Evolutionary conservation across 2,329 filamentous ascomycete species (phyloP).

Genomic region (Fusarium zealandicum): DNA sequence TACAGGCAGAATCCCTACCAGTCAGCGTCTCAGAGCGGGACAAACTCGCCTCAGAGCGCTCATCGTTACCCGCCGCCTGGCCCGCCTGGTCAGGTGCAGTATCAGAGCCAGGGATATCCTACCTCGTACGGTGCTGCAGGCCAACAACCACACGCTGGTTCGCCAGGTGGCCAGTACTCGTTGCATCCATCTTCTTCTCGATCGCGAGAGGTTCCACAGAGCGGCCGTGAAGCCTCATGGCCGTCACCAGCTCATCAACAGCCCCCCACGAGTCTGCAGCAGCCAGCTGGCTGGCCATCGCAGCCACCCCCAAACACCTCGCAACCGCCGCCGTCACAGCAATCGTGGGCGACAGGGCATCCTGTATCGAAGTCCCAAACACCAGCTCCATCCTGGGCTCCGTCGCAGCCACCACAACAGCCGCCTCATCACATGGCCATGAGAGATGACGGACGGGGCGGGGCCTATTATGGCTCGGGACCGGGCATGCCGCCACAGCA

Average conservation of each 20-base stretch:
- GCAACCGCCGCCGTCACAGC: constrained; percentile 46
- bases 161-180: constrained; percentile 64
- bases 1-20: constrained; percentile 52
- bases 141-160: constrained; percentile 53
- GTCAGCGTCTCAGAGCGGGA: constrained; percentile 46
- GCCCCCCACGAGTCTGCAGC: constrained; percentile 34
- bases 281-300: constrained; percentile 42
- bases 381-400: constrained; percentile 44
- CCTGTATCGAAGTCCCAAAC: constrained; percentile 46
- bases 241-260: constrained; percentile 41
- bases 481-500: constrained; percentile 39
- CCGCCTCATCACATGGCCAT: constrained; percentile 47
- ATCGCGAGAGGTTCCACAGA: constrained; percentile 52
- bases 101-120: constrained; percentile 57
- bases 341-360: constrained; percentile 46
- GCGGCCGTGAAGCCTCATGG: constrained; percentile 49
- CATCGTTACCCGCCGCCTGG: constrained; percentile 55
- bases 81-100: constrained; percentile 49
- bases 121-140: constrained; percentile 48
- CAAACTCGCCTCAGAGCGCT: constrained; percentile 56
- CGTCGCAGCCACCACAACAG: constrained; percentile 45
- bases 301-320: constrained; percentile 44
- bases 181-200: constrained; percentile 55
- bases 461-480: constrained; percentile 45
- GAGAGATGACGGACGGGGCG: constrained; percentile 49